Base-by-base conservation (phyloP, 768 basidiomycete species). In the Lactarius hengduanensis region DNA sequence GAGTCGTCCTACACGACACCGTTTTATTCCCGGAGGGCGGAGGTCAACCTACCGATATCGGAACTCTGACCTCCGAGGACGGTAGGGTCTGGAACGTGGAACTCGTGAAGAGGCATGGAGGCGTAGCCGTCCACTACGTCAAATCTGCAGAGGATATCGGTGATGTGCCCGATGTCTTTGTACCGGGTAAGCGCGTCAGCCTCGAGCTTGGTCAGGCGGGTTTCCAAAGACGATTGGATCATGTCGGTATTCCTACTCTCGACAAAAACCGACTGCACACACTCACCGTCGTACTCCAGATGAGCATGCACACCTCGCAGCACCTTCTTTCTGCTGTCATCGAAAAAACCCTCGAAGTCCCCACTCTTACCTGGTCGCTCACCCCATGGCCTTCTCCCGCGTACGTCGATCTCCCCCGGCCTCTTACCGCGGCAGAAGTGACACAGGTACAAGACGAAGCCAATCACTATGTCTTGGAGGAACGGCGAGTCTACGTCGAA, bases 241-340 rank as follows among this genome's bases (percentile, higher is more conserved):
- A 91, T 80, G 89, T 88, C 76, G 69, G 86, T 76, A 41, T 7
- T 8, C 16, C 34, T 2, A 16, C 18, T 30, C 34, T 41, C 20
- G 55, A 57, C 58, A 16, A 18, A 57, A 41, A 50, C 26, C 34
- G 26, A 34, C 22, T n/a, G 1, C 20, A 8, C 45, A 34, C 34
- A 50, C 45, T 56, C 28, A 45, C 28, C 7, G 18, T 60, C 22
- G n/a, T 57, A 59, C 62, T 53, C 54, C 70, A 91, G 89, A 91
- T 91, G 88, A 84, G 86, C 18, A 85, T 91, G 84, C 92, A 94
- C 75, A 92, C 91, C 1, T 88, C 89, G 0, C 92, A 94, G 72
- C 92, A 93, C 68, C 80, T 92, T 54, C 82, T 94, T 28, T 92
- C 91, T 16, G 90, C 91, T 0, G 80, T 92, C n/a, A 80, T 94